These are phyloP conservation scores for Handroanthus guayacan DNA, from an alignment of 257 asterid species.

Conservation along the genomic window DNA sequence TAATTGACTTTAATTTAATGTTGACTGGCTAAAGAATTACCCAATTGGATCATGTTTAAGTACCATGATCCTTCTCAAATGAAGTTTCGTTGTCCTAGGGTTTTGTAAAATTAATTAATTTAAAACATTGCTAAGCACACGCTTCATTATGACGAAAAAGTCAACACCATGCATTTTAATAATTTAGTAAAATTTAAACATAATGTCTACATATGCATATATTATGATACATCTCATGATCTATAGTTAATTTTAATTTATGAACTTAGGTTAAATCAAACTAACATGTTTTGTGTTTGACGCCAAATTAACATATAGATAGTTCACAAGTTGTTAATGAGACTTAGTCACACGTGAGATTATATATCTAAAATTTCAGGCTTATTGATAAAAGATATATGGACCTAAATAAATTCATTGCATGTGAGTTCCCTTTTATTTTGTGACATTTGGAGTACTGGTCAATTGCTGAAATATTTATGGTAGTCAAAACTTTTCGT, in stretches of 20 bases:
- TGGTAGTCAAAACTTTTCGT: background rate
- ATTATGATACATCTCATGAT: background rate
- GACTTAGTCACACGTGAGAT: background rate
- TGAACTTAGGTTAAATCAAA: background rate
- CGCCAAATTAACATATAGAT: too few species aligned
- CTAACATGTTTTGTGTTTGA: too few species aligned
- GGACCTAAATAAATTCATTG: too few species aligned
- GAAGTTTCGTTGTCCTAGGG: conserved; percentile 42
- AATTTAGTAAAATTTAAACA: background rate
- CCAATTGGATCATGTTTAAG: conserved; percentile 39
- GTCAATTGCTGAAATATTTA: too few species aligned
- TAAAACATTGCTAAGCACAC: conserved; percentile 37
- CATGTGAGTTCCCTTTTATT: too few species aligned
- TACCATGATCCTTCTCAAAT: conserved; percentile 36
- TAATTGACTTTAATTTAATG: conserved; percentile 23
- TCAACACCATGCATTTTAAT: conserved; percentile 40
- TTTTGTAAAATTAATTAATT: conserved; percentile 30
- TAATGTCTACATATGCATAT: conserved; percentile 10
- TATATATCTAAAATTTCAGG: too few species aligned
- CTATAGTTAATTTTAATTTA: background rate
- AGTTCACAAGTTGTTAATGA: too few species aligned
- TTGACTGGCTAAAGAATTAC: background rate
- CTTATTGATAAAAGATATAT: too few species aligned
- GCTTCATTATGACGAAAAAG: conserved; percentile 41
- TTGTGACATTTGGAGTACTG: too few species aligned